Evolutionary conservation across 2,329 filamentous ascomycete genomes (phyloP), one percentile per base, ranked within the genome.

Genomic region (Fusarium camptoceras): DNA sequence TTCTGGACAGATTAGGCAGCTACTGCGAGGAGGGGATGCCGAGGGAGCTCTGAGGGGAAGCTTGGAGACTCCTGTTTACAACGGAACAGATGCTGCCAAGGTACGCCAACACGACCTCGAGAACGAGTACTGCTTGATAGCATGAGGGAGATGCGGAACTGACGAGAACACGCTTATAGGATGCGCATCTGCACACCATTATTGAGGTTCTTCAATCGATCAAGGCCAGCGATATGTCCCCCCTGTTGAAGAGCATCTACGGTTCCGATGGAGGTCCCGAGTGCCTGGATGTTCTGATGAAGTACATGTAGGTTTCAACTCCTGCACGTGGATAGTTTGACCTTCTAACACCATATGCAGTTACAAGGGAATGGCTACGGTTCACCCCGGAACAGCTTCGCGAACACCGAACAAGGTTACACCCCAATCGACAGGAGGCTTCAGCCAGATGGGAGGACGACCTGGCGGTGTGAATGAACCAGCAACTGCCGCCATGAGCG

Each of bases 181-280:
- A 97, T 72, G 85, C 94, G 30, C 94, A 98, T 80, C 85, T 97
- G 70, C 89, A 93, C 73, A 95, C 93, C 22, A 92, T 99, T 42
- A 89, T 94, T 66, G 96, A 99, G 83, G 94, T 98, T 62, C 85
- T 99, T 71, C 94, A 97, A 81, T 96, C 94, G 22, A 98, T 98
- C 83, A 94, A 97, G 80, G 94, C 96, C 77, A 92, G 92, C 75
- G 96, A 99, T 75, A 98, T 98, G 93, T 94, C 91, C 70, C 92
- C 93, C 16, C 89, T 98, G 76, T 85, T 99, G 73, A 89, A 91
- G 81, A 88, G 90, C 61, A 92, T 98, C 76, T 94, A 96, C 82
- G 85, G 84, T 64, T 89, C 91, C 14, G 89, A 92, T 53, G 92
- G 92, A 66, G 96, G 96, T 28, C 89, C 89, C 66, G 96, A 98